phyloP scores from a whole-genome alignment of 106 monocot genomes.

The Acorus calamus region DNA sequence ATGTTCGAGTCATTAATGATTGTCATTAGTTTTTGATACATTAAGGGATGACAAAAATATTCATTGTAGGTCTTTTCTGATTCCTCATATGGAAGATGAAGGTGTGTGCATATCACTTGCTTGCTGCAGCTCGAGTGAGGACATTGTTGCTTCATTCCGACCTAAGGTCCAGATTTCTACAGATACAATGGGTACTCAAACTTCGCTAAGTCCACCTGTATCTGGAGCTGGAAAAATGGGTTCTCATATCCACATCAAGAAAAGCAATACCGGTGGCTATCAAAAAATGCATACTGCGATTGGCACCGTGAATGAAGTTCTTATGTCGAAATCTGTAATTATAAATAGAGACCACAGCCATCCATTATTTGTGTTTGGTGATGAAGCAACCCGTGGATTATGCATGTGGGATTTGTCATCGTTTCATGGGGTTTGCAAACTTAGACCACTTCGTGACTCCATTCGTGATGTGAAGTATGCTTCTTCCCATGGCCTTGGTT shows the following conservation, averaged over 20 bases:
- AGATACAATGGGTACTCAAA: constrained; percentile 28
- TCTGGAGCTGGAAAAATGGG: constrained; percentile 45
- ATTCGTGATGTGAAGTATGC: constrained; percentile 78
- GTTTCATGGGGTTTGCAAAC: constrained; percentile 29
- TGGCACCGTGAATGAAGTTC: constrained; percentile 49
- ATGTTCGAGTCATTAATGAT: too few species aligned
- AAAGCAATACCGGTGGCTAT: constrained; percentile 12
- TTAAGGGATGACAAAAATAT: background rate
- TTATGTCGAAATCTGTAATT: constrained; percentile 70
- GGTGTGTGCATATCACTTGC: constrained; percentile 92
- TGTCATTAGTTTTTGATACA: background rate
- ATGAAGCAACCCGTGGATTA: constrained; percentile 44
- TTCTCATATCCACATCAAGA: constrained; percentile 52
- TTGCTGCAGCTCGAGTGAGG: constrained; percentile 24
- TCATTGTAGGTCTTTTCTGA: constrained; percentile 43
- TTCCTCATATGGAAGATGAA: constrained; percentile 41
- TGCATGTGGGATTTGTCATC: constrained; percentile 45
- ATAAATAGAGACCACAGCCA: constrained; percentile 16
- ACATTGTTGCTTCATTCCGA: constrained; percentile 77
- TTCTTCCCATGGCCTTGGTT: constrained; percentile 16
- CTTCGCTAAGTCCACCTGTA: constrained; percentile 18
- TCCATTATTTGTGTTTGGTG: constrained; percentile 48
- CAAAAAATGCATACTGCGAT: constrained; percentile 9
- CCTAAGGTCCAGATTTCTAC: constrained; percentile 36
- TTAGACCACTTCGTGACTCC: constrained; percentile 58